Base-by-base conservation (phyloP, 2,329 filamentous ascomycete genomes). In the Lojkania enalia region DNA sequence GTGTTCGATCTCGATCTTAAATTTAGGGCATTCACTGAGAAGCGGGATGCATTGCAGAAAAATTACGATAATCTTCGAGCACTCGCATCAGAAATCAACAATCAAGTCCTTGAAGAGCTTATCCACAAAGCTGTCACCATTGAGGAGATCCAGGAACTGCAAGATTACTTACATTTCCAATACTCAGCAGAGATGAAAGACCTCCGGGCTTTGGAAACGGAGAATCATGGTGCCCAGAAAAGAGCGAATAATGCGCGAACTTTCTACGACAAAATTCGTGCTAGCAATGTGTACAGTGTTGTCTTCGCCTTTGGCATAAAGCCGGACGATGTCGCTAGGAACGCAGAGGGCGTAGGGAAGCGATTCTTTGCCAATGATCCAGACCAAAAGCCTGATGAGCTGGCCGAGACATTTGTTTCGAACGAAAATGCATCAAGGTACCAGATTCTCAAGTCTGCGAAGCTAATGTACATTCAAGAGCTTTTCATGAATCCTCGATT, bases 101-200 rank as follows among this genome's bases (percentile, higher is more conserved):
- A 97, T 62, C 65, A 77, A 1, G 84, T 89, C 44, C 15, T 36
- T 15, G 87, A 92, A 35, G 85, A 91, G 55, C 85, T 96, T 78
- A 80, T 94, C n/a, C 78, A 81, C 1, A 78, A 84, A 46, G 90
- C 91, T 2, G 83, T 83, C 3, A 92, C 87, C 0, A 91, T 96
- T 78, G 94, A 99, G 66, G 94, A 99, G 66, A 79, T 99, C 14
- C 94, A 99, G 66, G 94, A 99, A 68, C 74, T 99, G 16, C 92
- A 97, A 64, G 94, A 99, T 63, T 97, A 97, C 60, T 76, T 97
- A 41, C 90, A 97, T 63, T 99, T 99, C 71, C 87, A 91, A 62
- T 97, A 97, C 60, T 84, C 88, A 3, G 77, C 84, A 2, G 84
- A 95, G 66, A 77, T 97, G 37, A 92, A 88, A 64, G 91, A 97